These are phyloP conservation scores for Oemleria cerasiformis DNA, from an alignment of 306 rosid species.

Conservation along the genomic window DNA sequence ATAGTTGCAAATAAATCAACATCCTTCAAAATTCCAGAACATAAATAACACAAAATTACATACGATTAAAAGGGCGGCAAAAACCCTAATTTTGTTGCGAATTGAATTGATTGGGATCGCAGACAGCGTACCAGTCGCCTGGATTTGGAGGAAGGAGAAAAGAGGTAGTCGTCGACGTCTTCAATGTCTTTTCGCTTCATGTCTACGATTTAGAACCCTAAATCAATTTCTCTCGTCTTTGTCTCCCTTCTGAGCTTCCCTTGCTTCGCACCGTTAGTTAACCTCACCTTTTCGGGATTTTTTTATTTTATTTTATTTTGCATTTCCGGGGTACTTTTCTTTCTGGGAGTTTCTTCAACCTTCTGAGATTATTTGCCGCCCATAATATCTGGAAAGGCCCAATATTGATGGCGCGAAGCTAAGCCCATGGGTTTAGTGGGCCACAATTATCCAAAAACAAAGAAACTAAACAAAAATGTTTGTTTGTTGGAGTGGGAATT, in stretches of 20 bases:
- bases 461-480: too few relatives aligned
- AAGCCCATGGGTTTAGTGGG: neutral
- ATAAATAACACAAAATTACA: neutral
- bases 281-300: neutral
- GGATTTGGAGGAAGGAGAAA: slow-evolving; percentile 15
- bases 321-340: neutral
- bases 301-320: neutral
- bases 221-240: neutral
- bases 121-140: slow-evolving; percentile 29
- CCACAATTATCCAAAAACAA: neutral
- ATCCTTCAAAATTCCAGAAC: slow-evolving; percentile 18
- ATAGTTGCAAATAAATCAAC: neutral
- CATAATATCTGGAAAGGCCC: neutral
- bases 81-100: neutral
- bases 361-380: slow-evolving; percentile 7
- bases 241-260: neutral
- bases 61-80: neutral
- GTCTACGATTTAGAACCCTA: neutral
- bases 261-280: neutral
- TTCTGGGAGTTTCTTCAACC: slow-evolving; percentile 16
- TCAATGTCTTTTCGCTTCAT: slow-evolving; percentile 34
- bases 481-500: slow-evolving; percentile 15
- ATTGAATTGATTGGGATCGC: neutral
- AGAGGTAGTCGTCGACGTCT: slow-evolving; percentile 12
- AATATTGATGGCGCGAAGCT: neutral